phyloP scores from a whole-genome alignment of 805 yeast genomes.

The Brettanomyces sp. region DNA sequence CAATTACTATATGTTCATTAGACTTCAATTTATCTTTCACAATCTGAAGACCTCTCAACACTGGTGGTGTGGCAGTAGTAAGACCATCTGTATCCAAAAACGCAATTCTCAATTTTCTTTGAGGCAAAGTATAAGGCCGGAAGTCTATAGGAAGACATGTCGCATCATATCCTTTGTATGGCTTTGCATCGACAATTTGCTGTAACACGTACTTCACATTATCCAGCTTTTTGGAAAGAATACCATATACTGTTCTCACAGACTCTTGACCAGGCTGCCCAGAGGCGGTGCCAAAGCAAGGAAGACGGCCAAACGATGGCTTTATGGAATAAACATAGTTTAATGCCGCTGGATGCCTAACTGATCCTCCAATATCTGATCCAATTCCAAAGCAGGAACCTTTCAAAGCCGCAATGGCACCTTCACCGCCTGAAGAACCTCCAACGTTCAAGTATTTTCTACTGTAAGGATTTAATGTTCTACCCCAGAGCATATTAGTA shows the following conservation, averaged over 20 bases:
- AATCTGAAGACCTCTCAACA: slow-evolving; percentile 31
- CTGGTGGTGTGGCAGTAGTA: slow-evolving; percentile 42
- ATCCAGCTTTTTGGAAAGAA: slow-evolving; percentile 36
- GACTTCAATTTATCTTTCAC: slow-evolving; percentile 41
- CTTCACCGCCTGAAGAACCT: slow-evolving; percentile 52
- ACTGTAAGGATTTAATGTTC: slow-evolving; percentile 39
- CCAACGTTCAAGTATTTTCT: slow-evolving; percentile 34
- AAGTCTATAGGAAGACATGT: slow-evolving; percentile 40
- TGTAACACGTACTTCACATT: slow-evolving; percentile 43
- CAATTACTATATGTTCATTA: slow-evolving; percentile 46
- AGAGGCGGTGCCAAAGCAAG: slow-evolving; percentile 27
- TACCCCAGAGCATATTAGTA: slow-evolving; percentile 45
- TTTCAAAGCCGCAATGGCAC: slow-evolving; percentile 35
- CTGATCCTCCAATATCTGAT: slow-evolving; percentile 39
- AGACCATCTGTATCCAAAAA: slow-evolving; percentile 39
- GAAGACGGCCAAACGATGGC: slow-evolving; percentile 41
- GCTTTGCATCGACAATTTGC: slow-evolving; percentile 36
- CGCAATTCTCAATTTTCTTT: slow-evolving; percentile 34
- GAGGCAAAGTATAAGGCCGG: slow-evolving; percentile 30
- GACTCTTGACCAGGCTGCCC: slow-evolving; percentile 38
- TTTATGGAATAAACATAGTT: slow-evolving; percentile 41
- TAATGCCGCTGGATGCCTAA: slow-evolving; percentile 46
- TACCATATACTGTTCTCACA: slow-evolving; percentile 36
- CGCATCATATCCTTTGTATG: slow-evolving; percentile 45
- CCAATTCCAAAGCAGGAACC: slow-evolving; percentile 35